Base-by-base conservation (phyloP, 2,329 filamentous ascomycete genomes). In the Cercospora sp. region DNA sequence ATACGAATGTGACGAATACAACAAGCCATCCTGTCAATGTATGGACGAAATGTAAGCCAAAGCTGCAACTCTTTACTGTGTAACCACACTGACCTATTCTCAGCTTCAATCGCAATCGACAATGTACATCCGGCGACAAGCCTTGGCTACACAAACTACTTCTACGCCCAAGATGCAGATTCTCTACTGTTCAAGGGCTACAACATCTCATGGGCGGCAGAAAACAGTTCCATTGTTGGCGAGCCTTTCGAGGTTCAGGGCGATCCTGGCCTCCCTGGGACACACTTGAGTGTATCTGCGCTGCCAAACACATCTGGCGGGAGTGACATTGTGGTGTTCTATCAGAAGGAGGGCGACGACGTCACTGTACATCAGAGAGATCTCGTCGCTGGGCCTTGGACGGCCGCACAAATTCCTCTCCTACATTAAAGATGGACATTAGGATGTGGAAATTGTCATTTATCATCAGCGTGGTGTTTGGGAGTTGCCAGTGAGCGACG, bases 141-240 rank as follows among this genome's bases (percentile, higher is more conserved):
- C 1, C 74, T 82, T 0, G 80, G 81, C 43, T 83, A 79, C 70
- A 82, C 81, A 0, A 80, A 79, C 49, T 81, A 76, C 68, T 79
- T 82, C 65, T 83, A 82, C 69, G 77, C 79, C 16, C 81, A 83
- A 68, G 76, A 77, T 69, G 66, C 63, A 12, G 73, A 70, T 1
- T 78, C 78, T 37, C 72, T 74, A 13, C 74, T 74, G 18, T 77
- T 83, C 66, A 76, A 74, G 9, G 81, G 81, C 5, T 80, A 79
- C 69, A 80, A 82, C 63, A 74, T 82, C 51, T 74, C 74, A 5
- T 82, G 74, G 69, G 68, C 72, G 3, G 78, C 79, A 0, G 80
- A 83, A 67, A 81, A 81, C 45, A 81, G 80, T 2, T 75, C 76
- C 1, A 76, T 79, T 16, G 59, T 75, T 0, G 70, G 71, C 16